A percentile compares a stretch with the other conserved stretches of the same genome.
Evolutionary conservation across 1,284 basidiomycete genomes (phyloP).

Genomic region (Heterobasidion irregulare): DNA sequence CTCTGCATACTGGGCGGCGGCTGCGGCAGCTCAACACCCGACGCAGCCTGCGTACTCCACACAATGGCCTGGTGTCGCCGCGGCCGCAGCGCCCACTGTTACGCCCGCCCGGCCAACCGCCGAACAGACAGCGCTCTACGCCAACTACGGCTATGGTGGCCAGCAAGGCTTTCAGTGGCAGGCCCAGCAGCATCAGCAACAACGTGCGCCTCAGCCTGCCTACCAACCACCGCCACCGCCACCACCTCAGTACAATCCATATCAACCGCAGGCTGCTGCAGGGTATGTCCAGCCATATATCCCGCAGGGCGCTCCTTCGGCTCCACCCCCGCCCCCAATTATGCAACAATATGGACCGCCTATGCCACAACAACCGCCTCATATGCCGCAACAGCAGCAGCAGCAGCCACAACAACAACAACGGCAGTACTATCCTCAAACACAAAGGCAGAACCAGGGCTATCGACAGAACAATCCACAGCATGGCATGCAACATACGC

Average conservation of each 20-base stretch:
- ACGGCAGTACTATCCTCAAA: constrained; percentile 26
- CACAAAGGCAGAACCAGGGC: constrained; percentile 39
- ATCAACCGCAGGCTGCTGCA: constrained; percentile 60
- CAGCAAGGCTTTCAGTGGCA: constrained; percentile 54
- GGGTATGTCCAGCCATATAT: constrained; percentile 54
- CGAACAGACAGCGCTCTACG: constrained; percentile 72
- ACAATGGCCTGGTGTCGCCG: constrained; percentile 56
- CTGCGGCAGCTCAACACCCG: constrained; percentile 38
- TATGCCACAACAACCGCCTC: constrained; percentile 12
- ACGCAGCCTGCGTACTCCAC: constrained; percentile 43
- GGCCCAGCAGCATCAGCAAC: constrained; percentile 50
- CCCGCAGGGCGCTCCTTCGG: constrained; percentile 44
- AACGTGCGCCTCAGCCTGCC: constrained; percentile 37
- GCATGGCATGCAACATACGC: constrained; percentile 50
- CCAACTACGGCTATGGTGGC: constrained; percentile 77
- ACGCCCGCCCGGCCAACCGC: constrained; percentile 45
- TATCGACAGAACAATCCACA: constrained; percentile 34
- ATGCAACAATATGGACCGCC: constrained; percentile 21
- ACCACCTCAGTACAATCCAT: constrained; percentile 60
- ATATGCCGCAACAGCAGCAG: constrained; percentile 20
- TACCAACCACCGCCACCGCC: constrained; percentile 46
- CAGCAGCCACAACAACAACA: constrained; percentile 15
- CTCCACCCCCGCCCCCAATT: constrained; percentile 27
- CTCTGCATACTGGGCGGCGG: constrained; percentile 65
- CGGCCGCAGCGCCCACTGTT: constrained; percentile 25